Conservation (phyloP, 2,329 filamentous ascomycete genomes). For the Trichothecium roseum region DNA sequence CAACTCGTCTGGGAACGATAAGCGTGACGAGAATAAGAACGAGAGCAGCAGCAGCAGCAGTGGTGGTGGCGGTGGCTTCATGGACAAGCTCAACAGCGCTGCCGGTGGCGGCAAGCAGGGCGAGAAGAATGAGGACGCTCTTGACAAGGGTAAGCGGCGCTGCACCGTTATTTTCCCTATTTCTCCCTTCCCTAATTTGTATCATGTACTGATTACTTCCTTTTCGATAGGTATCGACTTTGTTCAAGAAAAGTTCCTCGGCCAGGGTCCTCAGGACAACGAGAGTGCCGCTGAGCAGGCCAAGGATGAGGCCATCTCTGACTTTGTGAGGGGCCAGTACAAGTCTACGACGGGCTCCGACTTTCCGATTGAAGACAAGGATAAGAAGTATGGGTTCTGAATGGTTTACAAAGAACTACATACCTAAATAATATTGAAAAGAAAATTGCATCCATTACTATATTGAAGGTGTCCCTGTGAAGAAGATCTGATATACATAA, state of each 20-base stretch:
- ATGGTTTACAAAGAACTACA: background rate
- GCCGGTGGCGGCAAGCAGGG: conserved; percentile 63
- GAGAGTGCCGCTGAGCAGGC: conserved; percentile 68
- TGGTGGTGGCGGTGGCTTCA: conserved; percentile 35
- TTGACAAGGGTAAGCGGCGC: conserved; percentile 74
- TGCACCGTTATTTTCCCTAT: background rate
- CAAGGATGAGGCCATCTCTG: conserved; percentile 70
- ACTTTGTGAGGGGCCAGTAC: conserved; percentile 62
- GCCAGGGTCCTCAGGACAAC: conserved; percentile 60
- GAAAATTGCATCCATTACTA: background rate
- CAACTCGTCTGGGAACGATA: conserved; percentile 19
- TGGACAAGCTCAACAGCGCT: conserved; percentile 59
- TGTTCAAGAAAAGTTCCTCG: conserved; percentile 66
- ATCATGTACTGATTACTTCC: conserved; percentile 2
- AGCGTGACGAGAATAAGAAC: conserved; percentile 17
- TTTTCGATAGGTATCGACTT: conserved; percentile 55
- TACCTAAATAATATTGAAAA: conserved; percentile 1
- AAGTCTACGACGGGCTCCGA: conserved; percentile 59
- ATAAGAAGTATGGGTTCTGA: conserved; percentile 23
- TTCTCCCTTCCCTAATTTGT: background rate
- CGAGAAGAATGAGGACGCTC: conserved; percentile 73
- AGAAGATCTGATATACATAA: conserved; percentile 1
- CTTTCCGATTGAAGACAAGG: conserved; percentile 60
- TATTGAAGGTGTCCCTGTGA: background rate
- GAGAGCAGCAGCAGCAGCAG: background rate